Conservation (phyloP, 257 asterid genomes). For the Lycium barbarum region DNA sequence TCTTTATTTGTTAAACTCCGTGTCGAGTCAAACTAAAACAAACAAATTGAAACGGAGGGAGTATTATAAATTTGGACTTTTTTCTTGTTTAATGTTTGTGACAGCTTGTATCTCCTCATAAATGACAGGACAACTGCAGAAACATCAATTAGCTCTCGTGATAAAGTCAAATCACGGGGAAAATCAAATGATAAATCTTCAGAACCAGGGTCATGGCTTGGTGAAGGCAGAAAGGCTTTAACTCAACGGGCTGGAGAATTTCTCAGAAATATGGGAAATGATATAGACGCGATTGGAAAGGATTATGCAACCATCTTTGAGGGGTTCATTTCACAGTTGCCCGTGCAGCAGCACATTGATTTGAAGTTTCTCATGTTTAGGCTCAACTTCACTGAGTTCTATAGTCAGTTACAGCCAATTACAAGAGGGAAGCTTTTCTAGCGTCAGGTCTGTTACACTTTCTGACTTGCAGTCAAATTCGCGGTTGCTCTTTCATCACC, state of each 20-base stretch:
- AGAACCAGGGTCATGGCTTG: conserved; percentile 81
- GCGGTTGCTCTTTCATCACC: background rate
- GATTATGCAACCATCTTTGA: conserved; percentile 87
- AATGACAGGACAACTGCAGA: conserved; percentile 59
- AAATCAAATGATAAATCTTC: conserved; percentile 59
- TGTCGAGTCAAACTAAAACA: too few species aligned
- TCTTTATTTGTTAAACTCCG: too few species aligned
- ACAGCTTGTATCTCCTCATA: conserved; percentile 32
- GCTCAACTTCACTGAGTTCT: conserved; percentile 91
- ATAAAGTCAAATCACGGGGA: conserved; percentile 54
- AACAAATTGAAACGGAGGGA: too few species aligned
- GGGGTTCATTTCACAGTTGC: conserved; percentile 88
- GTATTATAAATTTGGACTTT: conserved; percentile 18
- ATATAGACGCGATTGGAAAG: conserved; percentile 73
- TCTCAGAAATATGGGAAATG: conserved; percentile 73
- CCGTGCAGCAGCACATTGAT: conserved; percentile 86
- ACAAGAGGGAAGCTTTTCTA: conserved; percentile 57
- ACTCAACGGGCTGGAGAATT: conserved; percentile 90
- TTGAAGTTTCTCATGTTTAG: conserved; percentile 95
- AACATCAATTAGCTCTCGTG: conserved; percentile 55
- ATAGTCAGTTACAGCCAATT: conserved; percentile 64
- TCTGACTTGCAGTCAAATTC: conserved; percentile 4
- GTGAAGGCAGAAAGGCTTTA: conserved; percentile 93
- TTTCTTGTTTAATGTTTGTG: conserved; percentile 20
- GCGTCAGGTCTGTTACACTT: background rate